phyloP scores from a whole-genome alignment of 192 early-diverging fungal species.

The Chytriomyces sp. region DNA sequence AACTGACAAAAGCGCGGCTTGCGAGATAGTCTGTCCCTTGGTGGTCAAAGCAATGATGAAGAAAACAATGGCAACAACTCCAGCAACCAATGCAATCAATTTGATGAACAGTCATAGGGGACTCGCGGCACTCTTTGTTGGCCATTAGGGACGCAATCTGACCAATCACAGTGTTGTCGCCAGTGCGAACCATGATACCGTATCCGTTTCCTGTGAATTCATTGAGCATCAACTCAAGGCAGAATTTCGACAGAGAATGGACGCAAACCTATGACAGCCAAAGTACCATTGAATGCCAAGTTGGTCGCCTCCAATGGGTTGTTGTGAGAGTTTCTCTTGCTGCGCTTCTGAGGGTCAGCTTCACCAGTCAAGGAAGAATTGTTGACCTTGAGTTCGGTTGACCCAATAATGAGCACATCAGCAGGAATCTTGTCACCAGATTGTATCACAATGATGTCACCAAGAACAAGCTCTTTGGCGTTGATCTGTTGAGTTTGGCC shows the following conservation, averaged over 20 bases:
- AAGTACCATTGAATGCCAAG: constrained; percentile 47
- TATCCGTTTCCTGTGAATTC: constrained; percentile 49
- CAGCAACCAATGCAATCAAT: constrained; percentile 46
- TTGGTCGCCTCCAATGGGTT: constrained; percentile 51
- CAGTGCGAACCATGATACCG: constrained; percentile 56
- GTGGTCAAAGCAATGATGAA: constrained; percentile 45
- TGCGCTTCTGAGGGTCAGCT: constrained; percentile 43
- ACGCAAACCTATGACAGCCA: constrained; percentile 39
- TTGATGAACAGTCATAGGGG: constrained; percentile 54
- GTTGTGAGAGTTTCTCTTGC: constrained; percentile 11
- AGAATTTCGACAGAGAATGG: constrained; percentile 41
- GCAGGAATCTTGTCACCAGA: constrained; percentile 50
- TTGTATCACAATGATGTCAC: constrained; percentile 46
- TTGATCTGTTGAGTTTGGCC: constrained; percentile 29
- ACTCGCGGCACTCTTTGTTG: constrained; percentile 44
- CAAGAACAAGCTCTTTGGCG: constrained; percentile 42
- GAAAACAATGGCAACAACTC: constrained; percentile 53
- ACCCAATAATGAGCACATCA: constrained; percentile 40
- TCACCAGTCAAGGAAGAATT: constrained; percentile 56
- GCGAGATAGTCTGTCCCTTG: constrained; percentile 39
- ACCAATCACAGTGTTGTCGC: constrained; percentile 55
- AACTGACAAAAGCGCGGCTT: constrained; percentile 56
- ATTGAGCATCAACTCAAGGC: neutral
- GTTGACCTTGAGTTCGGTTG: constrained; percentile 50
- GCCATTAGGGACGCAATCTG: constrained; percentile 51